Evolutionary conservation across 495 filamentous ascomycete species (phyloP).

Genomic region (Eremomyces bilateralis): DNA sequence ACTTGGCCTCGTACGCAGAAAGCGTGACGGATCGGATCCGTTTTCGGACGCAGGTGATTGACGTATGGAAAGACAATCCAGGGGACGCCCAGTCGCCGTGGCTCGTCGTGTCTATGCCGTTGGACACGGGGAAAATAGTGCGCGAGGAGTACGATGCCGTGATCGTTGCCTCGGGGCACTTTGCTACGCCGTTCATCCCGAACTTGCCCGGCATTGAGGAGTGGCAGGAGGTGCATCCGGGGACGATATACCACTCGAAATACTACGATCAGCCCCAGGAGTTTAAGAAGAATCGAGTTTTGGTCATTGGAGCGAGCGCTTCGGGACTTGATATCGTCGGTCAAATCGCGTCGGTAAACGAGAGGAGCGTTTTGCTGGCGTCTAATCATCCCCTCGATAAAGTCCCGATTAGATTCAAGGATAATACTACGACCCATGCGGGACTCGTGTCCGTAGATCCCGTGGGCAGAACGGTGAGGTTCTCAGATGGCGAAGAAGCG

Average conservation of each 20-base stretch:
- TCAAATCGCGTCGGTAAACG: slow-evolving; percentile 39
- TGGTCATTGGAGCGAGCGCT: slow-evolving; percentile 58
- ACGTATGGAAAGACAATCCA: slow-evolving; percentile 18
- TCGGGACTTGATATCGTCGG: slow-evolving; percentile 63
- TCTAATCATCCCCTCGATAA: too few species aligned
- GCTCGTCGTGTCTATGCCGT: neutral
- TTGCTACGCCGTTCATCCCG: slow-evolving; percentile 48
- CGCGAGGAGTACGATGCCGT: slow-evolving; percentile 43
- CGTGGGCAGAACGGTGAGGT: slow-evolving; percentile 2
- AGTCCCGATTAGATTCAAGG: slow-evolving; percentile 17
- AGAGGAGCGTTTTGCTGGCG: too few species aligned
- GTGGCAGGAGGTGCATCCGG: slow-evolving; percentile 39
- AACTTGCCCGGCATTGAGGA: slow-evolving; percentile 31
- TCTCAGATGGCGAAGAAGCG: neutral
- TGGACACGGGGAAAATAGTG: slow-evolving; percentile 13
- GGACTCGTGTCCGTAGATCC: slow-evolving; percentile 36
- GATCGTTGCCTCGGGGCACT: slow-evolving; percentile 70
- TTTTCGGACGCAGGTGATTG: slow-evolving; percentile 35
- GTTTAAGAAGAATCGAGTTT: slow-evolving; percentile 40
- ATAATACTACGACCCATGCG: slow-evolving; percentile 35
- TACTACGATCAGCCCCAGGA: slow-evolving; percentile 40
- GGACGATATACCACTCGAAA: slow-evolving; percentile 58
- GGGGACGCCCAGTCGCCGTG: neutral
- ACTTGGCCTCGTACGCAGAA: slow-evolving; percentile 51
- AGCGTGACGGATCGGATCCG: slow-evolving; percentile 33